Conservation (phyloP, 164 flowering plant species). For the Chimonanthus salicifolius region DNA sequence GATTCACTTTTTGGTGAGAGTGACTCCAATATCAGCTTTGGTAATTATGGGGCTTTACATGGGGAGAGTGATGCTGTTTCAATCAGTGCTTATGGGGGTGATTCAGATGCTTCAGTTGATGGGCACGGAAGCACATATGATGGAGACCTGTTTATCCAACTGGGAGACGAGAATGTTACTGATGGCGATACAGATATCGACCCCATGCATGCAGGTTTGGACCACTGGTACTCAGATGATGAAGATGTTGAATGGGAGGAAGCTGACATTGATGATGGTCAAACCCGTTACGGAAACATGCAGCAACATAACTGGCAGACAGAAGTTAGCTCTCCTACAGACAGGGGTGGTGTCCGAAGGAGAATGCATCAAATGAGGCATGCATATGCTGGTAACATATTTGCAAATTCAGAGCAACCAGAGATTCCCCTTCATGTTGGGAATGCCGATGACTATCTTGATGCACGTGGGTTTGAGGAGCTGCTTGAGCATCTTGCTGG, state of each 20-base stretch:
- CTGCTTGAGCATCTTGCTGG: slow-evolving; percentile 56
- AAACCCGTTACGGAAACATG: neutral
- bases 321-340: neutral
- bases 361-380: slow-evolving; percentile 33
- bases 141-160: slow-evolving; percentile 36
- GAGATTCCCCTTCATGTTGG: slow-evolving; percentile 23
- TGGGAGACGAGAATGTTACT: slow-evolving; percentile 37
- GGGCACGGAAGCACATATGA: slow-evolving; percentile 39
- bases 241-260: slow-evolving; percentile 50
- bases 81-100: slow-evolving; percentile 59
- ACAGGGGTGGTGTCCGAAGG: slow-evolving; percentile 16
- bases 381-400: slow-evolving; percentile 14
- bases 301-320: slow-evolving; percentile 8
- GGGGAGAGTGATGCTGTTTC: slow-evolving; percentile 65
- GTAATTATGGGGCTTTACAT: slow-evolving; percentile 39
- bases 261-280: slow-evolving; percentile 34
- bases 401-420: slow-evolving; percentile 28
- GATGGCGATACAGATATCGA: slow-evolving; percentile 83
- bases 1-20: slow-evolving; percentile 70
- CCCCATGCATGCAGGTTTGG: slow-evolving; percentile 81
- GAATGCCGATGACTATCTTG: slow-evolving; percentile 45
- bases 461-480: slow-evolving; percentile 53
- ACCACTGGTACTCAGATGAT: slow-evolving; percentile 63
- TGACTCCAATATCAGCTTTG: slow-evolving; percentile 61
- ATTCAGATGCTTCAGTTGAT: slow-evolving; percentile 72